These are phyloP conservation scores for Paramecium bursaria DNA, from an alignment of 73 alveolate species.

Conservation along the genomic window DNA sequence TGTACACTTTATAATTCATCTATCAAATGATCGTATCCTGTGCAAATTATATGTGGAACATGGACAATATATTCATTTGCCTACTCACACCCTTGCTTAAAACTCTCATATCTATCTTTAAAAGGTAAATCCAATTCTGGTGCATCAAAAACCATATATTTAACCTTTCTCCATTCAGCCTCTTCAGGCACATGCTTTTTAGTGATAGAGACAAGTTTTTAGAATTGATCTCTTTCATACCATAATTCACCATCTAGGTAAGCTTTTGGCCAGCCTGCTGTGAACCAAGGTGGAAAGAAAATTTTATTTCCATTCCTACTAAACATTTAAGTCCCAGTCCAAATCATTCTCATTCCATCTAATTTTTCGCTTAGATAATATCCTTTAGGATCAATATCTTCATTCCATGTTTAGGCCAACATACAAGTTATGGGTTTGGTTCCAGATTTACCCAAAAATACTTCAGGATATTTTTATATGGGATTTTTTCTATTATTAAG, in stretches of 20 bases:
- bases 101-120: conserved; percentile 67
- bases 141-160: conserved; percentile 84
- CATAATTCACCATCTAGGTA: conserved; percentile 89
- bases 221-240: conserved; percentile 77
- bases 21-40: conserved; percentile 72
- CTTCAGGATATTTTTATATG: conserved; percentile 16
- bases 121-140: conserved; percentile 76
- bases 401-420: conserved; percentile 77
- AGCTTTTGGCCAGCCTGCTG: conserved; percentile 75
- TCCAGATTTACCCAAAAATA: conserved; percentile 47
- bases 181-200: conserved; percentile 73
- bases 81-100: conserved; percentile 42
- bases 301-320: conserved; percentile 79
- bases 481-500: neutral
- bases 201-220: conserved; percentile 76
- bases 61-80: conserved; percentile 55
- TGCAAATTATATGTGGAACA: conserved; percentile 71
- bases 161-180: conserved; percentile 84
- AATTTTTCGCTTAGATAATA: conserved; percentile 84
- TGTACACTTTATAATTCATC: conserved; percentile 72
- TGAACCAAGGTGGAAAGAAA: conserved; percentile 81
- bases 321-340: conserved; percentile 77
- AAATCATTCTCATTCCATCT: conserved; percentile 86
- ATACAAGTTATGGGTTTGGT: conserved; percentile 40
- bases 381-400: conserved; percentile 78